A percentile compares a stretch with the other conserved stretches of the same genome.
Evolutionary conservation across 768 basidiomycete genomes (phyloP).

Genomic region (Leccinum pellstonianum): DNA sequence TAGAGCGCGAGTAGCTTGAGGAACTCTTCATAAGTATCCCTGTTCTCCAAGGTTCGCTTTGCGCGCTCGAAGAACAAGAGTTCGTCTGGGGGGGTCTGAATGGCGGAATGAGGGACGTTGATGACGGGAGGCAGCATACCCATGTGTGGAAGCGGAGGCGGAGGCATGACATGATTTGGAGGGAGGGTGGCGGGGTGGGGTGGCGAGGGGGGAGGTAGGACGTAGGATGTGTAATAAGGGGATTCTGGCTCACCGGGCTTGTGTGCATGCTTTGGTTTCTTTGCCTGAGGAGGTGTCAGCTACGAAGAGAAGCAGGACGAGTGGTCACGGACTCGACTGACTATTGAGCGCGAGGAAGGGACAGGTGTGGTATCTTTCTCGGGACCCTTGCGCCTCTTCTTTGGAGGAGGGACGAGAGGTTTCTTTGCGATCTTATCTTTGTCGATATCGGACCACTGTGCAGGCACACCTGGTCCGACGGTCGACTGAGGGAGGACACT

Average conservation of each 20-base stretch:
- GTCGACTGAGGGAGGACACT: constrained; percentile 52
- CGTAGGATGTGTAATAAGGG: constrained; percentile 40
- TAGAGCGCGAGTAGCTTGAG: constrained; percentile 90
- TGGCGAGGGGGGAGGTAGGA: constrained; percentile 42
- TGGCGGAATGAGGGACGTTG: constrained; percentile 29
- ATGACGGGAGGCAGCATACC: constrained; percentile 25
- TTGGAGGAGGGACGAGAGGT: constrained; percentile 37
- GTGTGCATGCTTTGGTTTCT: constrained; percentile 64
- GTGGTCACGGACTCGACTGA: constrained; percentile 44
- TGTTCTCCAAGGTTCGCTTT: constrained; percentile 72
- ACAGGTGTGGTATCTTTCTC: constrained; percentile 72
- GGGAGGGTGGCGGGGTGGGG: constrained; percentile 26
- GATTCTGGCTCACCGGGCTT: constrained; percentile 58
- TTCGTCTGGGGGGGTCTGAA: constrained; percentile 60
- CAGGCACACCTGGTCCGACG: constrained; percentile 34
- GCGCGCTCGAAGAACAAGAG: constrained; percentile 93
- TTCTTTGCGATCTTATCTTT: constrained; percentile 46
- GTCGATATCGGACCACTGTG: constrained; percentile 43
- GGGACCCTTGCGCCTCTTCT: constrained; percentile 58
- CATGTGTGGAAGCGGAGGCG: constrained; percentile 27
- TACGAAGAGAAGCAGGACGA: neutral
- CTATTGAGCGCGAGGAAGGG: constrained; percentile 48
- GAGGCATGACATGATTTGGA: constrained; percentile 31
- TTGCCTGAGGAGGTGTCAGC: constrained; percentile 40
- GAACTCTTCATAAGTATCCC: constrained; percentile 88